Evolutionary conservation across 345 rosid genomes (phyloP).

Genomic region (Citrus cavaleriei): DNA sequence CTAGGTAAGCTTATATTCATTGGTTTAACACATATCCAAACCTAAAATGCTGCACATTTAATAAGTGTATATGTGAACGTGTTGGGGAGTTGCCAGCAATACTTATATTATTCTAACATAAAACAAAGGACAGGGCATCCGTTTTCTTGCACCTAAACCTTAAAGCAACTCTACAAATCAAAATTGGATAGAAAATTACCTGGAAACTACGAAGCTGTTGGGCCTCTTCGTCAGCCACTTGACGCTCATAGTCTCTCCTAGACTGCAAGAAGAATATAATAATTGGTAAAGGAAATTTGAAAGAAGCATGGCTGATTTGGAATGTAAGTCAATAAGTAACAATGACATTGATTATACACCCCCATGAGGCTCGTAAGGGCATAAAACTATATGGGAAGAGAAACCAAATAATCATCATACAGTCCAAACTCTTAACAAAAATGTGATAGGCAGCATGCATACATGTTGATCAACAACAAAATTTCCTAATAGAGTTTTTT

Average conservation of each 20-base stretch:
- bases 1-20: neutral
- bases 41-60: neutral
- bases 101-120: no score
- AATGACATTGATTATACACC: neutral
- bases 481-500: neutral
- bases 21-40: neutral
- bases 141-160: neutral
- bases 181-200: slow-evolving; percentile 29
- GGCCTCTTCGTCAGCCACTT: slow-evolving; percentile 71
- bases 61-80: neutral
- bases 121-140: neutral
- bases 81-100: no score
- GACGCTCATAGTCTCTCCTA: slow-evolving; percentile 67
- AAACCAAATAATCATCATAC: neutral
- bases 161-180: neutral
- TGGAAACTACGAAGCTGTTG: slow-evolving; percentile 79
- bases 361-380: neutral
- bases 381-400: neutral
- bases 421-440: neutral
- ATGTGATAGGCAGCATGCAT: neutral
- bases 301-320: neutral
- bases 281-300: neutral
- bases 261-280: slow-evolving; percentile 37
- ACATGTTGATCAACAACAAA: neutral
- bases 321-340: neutral